Conservation (phyloP, 2,329 filamentous ascomycete genomes). For the Monilinia aucupariae region DNA sequence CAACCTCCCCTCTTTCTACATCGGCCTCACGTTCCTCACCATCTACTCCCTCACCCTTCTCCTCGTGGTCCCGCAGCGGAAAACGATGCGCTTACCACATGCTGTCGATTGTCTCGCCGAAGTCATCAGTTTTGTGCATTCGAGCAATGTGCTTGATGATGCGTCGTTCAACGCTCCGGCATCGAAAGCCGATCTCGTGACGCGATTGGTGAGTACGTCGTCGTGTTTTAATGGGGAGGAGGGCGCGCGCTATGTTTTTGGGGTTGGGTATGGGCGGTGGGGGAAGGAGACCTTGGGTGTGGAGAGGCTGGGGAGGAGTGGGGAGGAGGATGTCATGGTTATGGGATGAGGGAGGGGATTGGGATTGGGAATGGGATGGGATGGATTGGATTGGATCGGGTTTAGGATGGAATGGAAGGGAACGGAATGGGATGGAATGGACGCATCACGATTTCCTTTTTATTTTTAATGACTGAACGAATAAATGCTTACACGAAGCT, state of each 20-base stretch:
- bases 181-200: constrained; percentile 63
- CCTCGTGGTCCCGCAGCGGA: constrained; percentile 56
- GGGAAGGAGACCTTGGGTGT: constrained; percentile 32
- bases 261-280: constrained; percentile 27
- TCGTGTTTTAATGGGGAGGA: constrained; percentile 11
- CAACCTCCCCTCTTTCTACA: constrained; percentile 66
- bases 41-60: constrained; percentile 63
- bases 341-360: not conserved
- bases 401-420: no score
- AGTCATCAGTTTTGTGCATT: constrained; percentile 70
- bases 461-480: constrained; percentile 12
- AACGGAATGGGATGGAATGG: not conserved
- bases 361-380: not conserved
- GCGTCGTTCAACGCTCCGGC: constrained; percentile 64
- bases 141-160: constrained; percentile 66
- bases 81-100: constrained; percentile 65
- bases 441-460: not conserved
- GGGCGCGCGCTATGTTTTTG: constrained; percentile 29
- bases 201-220: constrained; percentile 47
- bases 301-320: constrained; percentile 30
- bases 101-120: constrained; percentile 67
- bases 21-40: constrained; percentile 65
- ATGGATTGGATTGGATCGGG: no score
- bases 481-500: constrained; percentile 4
- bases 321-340: constrained; percentile 5